Conservation (phyloP, 768 basidiomycete genomes). For the Exsudoporus frostii region DNA sequence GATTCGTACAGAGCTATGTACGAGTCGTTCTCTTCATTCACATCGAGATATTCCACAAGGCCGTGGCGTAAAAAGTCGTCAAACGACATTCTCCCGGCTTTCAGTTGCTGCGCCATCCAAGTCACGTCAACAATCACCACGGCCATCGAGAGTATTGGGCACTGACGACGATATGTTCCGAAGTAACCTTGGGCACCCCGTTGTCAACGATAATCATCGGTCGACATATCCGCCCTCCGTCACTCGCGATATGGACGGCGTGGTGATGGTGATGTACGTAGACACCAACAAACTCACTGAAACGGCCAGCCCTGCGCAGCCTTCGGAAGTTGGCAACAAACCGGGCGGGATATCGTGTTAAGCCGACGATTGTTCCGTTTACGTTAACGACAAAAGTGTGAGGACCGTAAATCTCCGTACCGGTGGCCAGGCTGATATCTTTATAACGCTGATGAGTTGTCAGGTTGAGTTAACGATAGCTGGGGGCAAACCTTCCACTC, state of each 20-base stretch:
- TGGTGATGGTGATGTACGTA: constrained; percentile 96
- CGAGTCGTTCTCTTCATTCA: constrained; percentile 98
- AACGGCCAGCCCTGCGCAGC: constrained; percentile 83
- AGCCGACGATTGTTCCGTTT: constrained; percentile 92
- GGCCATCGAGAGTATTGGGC: neutral
- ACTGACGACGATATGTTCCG: constrained; percentile 73
- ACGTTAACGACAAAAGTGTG: constrained; percentile 94
- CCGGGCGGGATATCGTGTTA: constrained; percentile 78
- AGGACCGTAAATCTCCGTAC: constrained; percentile 92
- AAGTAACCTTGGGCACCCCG: constrained; percentile 67
- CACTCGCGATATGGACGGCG: constrained; percentile 93
- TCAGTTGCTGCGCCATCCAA: constrained; percentile 57
- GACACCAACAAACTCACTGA: constrained; percentile 95
- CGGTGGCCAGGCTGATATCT: constrained; percentile 91
- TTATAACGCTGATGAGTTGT: constrained; percentile 14
- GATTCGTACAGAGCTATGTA: constrained; percentile 93
- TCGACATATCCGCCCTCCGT: constrained; percentile 96
- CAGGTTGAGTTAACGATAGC: constrained; percentile 6
- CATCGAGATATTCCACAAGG: constrained; percentile 96
- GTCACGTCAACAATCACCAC: constrained; percentile 3
- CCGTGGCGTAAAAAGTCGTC: constrained; percentile 93
- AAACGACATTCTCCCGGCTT: constrained; percentile 74
- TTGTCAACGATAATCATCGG: constrained; percentile 96
- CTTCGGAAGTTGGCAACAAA: constrained; percentile 92
- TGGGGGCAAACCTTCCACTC: constrained; percentile 76